phyloP scores from a whole-genome alignment of 2,329 filamentous ascomycete genomes.

The Fusarium tanahbumbuense region DNA sequence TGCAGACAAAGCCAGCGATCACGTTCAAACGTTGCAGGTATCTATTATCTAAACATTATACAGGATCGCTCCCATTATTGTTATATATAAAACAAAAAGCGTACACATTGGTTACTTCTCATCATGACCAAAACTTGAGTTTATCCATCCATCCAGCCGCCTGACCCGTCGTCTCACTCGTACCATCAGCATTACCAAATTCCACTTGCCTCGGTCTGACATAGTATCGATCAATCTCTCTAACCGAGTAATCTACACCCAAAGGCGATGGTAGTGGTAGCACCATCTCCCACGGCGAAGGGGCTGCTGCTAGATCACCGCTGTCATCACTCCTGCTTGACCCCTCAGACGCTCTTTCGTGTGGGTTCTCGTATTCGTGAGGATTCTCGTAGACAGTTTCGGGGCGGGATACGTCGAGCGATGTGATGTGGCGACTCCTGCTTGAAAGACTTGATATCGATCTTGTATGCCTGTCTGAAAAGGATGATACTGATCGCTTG shows the following conservation, averaged over 20 bases:
- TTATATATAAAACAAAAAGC: not conserved
- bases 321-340: conserved; percentile 9
- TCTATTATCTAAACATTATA: not conserved
- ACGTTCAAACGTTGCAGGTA: not conserved
- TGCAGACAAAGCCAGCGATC: not conserved
- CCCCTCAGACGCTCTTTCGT: not conserved
- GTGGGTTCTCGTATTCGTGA: not conserved
- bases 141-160: not conserved
- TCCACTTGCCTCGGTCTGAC: conserved; percentile 34
- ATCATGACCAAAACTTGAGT: conserved; percentile 34
- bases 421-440: not conserved
- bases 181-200: conserved; percentile 1
- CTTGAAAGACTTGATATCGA: not conserved
- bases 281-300: conserved; percentile 20
- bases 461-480: not conserved
- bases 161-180: not conserved
- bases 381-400: conserved; percentile 1
- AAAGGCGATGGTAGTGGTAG: conserved; percentile 25
- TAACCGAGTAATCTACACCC: conserved; percentile 52
- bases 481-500: not conserved
- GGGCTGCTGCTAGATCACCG: not conserved
- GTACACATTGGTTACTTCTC: too few species aligned
- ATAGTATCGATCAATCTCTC: conserved; percentile 53
- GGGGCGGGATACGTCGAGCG: not conserved
- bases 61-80: not conserved